These are phyloP conservation scores for Nannochloris sp. DNA, from an alignment of 139 green algal genomes.

Conservation along the genomic window DNA sequence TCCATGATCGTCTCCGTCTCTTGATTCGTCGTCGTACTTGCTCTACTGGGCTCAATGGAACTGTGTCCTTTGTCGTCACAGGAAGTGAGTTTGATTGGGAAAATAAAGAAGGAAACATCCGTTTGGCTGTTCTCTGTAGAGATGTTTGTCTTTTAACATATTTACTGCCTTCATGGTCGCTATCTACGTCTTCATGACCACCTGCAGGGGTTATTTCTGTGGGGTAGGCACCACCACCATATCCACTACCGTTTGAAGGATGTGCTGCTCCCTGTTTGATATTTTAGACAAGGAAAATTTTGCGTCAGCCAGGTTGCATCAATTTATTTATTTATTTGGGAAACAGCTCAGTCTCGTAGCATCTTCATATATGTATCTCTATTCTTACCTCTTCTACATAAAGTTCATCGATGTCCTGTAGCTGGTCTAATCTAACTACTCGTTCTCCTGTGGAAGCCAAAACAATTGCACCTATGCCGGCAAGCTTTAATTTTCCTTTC, in stretches of 20 bases:
- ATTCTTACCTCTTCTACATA: conserved; percentile 62
- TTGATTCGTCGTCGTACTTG: conserved; percentile 18
- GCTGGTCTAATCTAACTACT: conserved; percentile 59
- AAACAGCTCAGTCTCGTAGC: background rate
- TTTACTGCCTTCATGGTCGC: conserved; percentile 44
- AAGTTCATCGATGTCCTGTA: conserved; percentile 86
- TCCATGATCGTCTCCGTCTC: conserved; percentile 12
- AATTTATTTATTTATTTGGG: background rate
- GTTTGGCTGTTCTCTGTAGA: conserved; percentile 52
- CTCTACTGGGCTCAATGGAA: background rate
- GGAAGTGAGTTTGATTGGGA: conserved; percentile 30
- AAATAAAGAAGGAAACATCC: conserved; percentile 58
- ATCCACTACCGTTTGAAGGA: conserved; percentile 11
- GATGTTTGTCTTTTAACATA: conserved; percentile 40
- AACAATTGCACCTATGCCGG: conserved; percentile 52
- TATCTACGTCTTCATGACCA: conserved; percentile 6
- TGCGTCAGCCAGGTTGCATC: too few species aligned
- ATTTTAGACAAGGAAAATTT: background rate
- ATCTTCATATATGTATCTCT: background rate
- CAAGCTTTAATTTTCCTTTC: conserved; percentile 64
- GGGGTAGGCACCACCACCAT: conserved; percentile 12
- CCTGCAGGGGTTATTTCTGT: conserved; percentile 19
- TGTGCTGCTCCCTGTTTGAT: background rate
- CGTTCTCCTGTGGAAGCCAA: conserved; percentile 64
- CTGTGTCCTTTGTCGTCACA: conserved; percentile 40